These are phyloP conservation scores for Aristolochia californica DNA, from an alignment of 164 flowering plant species.

Conservation along the genomic window DNA sequence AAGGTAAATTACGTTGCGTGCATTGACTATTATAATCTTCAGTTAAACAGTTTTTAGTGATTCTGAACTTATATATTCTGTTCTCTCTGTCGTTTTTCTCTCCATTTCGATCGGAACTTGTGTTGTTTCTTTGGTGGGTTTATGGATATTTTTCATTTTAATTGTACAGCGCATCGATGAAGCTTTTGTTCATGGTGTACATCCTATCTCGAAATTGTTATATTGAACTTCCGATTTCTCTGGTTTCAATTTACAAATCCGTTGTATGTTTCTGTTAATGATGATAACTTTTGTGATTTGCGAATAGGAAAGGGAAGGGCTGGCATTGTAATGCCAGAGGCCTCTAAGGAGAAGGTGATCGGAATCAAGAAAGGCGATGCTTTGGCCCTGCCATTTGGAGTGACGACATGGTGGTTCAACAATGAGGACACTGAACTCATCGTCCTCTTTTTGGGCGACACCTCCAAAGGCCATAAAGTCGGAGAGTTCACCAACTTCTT, in stretches of 20 bases:
- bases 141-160: conserved; percentile 3
- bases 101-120: neutral
- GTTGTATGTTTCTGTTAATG: neutral
- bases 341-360: conserved; percentile 54
- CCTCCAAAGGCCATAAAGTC: conserved; percentile 53
- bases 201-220: too few relatives aligned
- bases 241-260: neutral
- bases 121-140: too few relatives aligned
- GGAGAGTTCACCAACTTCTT: conserved; percentile 70
- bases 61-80: too few relatives aligned
- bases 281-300: neutral
- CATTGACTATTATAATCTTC: too few relatives aligned
- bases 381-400: conserved; percentile 74
- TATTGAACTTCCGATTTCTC: neutral
- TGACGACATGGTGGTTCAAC: conserved; percentile 82
- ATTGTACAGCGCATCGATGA: too few relatives aligned
- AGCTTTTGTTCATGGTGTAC: too few relatives aligned
- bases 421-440: conserved; percentile 56
- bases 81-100: neutral
- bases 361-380: conserved; percentile 76
- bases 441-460: conserved; percentile 70
- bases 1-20: too few relatives aligned
- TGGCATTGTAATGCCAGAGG: conserved; percentile 66
- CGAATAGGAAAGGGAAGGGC: conserved; percentile 54
- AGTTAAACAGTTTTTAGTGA: too few relatives aligned